Evolutionary conservation across 805 yeast genomes (phyloP), one percentile per base, ranked within the genome.

Genomic region (Teunomyces lycoperdinae): DNA sequence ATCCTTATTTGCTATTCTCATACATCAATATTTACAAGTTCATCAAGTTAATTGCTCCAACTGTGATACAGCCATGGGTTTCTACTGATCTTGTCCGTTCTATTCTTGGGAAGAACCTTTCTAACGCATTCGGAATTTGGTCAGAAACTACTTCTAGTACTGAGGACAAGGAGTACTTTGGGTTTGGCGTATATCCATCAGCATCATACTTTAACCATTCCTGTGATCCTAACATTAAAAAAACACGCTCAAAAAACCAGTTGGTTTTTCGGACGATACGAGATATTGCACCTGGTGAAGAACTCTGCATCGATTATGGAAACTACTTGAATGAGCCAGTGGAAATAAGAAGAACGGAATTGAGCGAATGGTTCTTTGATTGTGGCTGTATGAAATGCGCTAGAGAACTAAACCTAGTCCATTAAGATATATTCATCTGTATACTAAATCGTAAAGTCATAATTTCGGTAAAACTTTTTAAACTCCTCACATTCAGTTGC

Each of bases 61-160:
- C 58, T 1, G 51, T 51, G 14, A 54, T 74, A 27, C 71, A 68
- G 32, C 61, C 58, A 1, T 51, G 58, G 11, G 58, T 83, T 10
- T 70, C 74, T 3, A 60, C 76, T 1, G 62, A 61, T 2, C 51
- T 51, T 4, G 61, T 83, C 13, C 66, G 87, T 41, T 63, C 66
- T 11, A 73, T 80, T 2, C 65, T 80, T 43, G 89, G 88, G 2
- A 66, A 76, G 34, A 85, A 83, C 53, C 76, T 81, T 43, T 84
- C 85, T 11, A 84, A 84, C 57, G 84, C 88, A 0, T 84, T 84
- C 62, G 89, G 89, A 1, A 80, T 83, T 17, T 82, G 88, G 86
- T 80, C 83, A 43, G 61, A 60, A 8, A 49, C 53, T 9, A 49
- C 66, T 2, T 63, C 54, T 5, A 64, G 60, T 3, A 68, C 68